These are phyloP conservation scores for Austroboletus eburneus DNA, from an alignment of 768 basidiomycete species.

Conservation along the genomic window DNA sequence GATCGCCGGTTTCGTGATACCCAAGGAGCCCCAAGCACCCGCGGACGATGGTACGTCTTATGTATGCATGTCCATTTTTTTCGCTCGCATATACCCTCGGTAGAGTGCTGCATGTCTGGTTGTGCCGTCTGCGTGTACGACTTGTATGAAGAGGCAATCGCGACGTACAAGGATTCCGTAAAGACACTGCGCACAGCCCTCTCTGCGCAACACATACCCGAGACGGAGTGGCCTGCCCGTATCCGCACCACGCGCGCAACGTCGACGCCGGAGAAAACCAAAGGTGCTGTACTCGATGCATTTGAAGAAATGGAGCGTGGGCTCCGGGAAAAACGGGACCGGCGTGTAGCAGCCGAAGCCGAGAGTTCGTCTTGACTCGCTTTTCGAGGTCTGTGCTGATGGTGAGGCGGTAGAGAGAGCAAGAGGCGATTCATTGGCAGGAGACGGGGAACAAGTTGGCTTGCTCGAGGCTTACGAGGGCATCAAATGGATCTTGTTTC, in stretches of 20 bases:
- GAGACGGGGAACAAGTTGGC: conserved; percentile 15
- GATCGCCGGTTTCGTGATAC: conserved; percentile 40
- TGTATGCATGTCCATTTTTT: neutral
- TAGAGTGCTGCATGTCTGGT: conserved; percentile 95
- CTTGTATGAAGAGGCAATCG: conserved; percentile 71
- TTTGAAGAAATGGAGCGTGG: conserved; percentile 70
- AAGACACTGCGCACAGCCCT: conserved; percentile 49
- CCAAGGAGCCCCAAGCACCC: conserved; percentile 58
- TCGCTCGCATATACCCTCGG: neutral
- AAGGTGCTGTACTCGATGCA: conserved; percentile 46
- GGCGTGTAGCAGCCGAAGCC: conserved; percentile 29
- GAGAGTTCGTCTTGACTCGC: conserved; percentile 36
- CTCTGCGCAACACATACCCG: conserved; percentile 42
- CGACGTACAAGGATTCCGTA: conserved; percentile 56
- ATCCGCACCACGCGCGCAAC: conserved; percentile 31
- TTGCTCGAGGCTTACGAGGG: conserved; percentile 39
- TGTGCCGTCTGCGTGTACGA: conserved; percentile 93
- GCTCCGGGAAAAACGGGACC: conserved; percentile 44
- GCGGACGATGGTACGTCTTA: conserved; percentile 55
- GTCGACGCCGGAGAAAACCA: conserved; percentile 11
- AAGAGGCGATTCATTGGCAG: conserved; percentile 15
- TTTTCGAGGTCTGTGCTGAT: conserved; percentile 8
- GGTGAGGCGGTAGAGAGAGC: conserved; percentile 10
- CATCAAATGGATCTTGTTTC: conserved; percentile 48
- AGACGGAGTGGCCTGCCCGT: conserved; percentile 60